Base-by-base conservation (phyloP, 176 grass and related monocot genomes). In the Zizania latifolia region DNA sequence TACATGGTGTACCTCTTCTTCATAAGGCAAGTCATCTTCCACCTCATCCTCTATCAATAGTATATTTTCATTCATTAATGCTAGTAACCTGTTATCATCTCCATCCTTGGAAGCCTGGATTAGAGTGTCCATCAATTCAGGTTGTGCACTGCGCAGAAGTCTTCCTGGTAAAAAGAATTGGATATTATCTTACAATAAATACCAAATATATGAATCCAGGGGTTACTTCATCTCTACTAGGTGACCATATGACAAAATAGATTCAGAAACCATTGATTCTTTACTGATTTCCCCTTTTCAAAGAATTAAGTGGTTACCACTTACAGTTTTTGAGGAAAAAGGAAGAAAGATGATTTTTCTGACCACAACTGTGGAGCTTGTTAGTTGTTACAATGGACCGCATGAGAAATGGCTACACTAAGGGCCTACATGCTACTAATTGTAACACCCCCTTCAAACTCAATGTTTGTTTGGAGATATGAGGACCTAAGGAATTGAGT, bases 101-200 rank as follows among this genome's bases (percentile, higher is more conserved):
- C 91, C 88, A 83, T 94, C 86, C 78, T 94, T 98, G 46, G 77
- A 92, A 44, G 89, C 82, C 63, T 94, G 84, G 85, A 98, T 89
- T 77, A 98, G 78, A 82, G 84, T 81, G 83, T 98, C 94, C 91
- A 98, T 93, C 75, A 98, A 63, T 77, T 98, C 91, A 43, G 91
- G 94, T 65, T 90, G 81, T 82, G 84, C 94, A 81, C 82, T 37
- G 10, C 94, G 90, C 53, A 98, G 64, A 78, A 98, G 91, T 53
- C 86, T 87, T 78, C 91, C 94, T 94, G 79, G 84, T 32, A 78
- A 27, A 78, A 74, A 85, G 29, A 62, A 60, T 71, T 3, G 65
- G 15, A 53, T 36, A 69, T 76, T 33, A 79, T 43, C 45, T 78
- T 54, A 8, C 50, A 36, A 41, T 33, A 60, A 68, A 30, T 61